These are phyloP conservation scores for Oryza officinalis DNA, from an alignment of 176 grass and related monocot genomes.

Conservation along the genomic window DNA sequence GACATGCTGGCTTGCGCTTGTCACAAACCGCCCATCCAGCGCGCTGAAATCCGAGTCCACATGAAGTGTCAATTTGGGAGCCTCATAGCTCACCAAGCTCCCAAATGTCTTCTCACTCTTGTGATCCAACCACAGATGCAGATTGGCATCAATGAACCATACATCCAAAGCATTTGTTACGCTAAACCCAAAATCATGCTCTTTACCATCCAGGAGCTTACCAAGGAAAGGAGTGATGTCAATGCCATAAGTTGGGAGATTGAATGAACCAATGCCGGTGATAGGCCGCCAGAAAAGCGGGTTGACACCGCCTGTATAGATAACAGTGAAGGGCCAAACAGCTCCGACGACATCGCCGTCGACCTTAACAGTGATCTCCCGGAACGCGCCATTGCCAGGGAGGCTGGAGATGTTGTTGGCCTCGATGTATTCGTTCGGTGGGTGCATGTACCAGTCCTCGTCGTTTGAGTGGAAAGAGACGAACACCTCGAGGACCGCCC, in stretches of 20 bases:
- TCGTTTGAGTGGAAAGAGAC: slow-evolving; percentile 61
- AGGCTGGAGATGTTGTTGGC: slow-evolving; percentile 35
- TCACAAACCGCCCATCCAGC: slow-evolving; percentile 48
- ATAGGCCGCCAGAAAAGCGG: slow-evolving; percentile 67
- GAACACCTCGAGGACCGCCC: slow-evolving; percentile 67
- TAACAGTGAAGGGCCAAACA: slow-evolving; percentile 63
- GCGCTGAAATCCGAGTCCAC: slow-evolving; percentile 34
- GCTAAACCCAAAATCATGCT: slow-evolving; percentile 53
- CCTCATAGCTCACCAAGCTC: slow-evolving; percentile 42
- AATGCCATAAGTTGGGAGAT: slow-evolving; percentile 60
- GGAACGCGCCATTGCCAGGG: slow-evolving; percentile 55
- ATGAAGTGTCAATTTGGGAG: background rate
- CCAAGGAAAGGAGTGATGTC: slow-evolving; percentile 68
- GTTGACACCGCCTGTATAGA: slow-evolving; percentile 60
- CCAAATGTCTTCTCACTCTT: slow-evolving; percentile 42
- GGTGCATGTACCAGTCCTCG: slow-evolving; percentile 66
- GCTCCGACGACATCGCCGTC: slow-evolving; percentile 56
- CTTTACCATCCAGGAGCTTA: slow-evolving; percentile 46
- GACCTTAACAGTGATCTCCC: slow-evolving; percentile 45
- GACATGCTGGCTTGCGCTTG: slow-evolving; percentile 35
- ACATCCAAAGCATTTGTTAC: slow-evolving; percentile 52
- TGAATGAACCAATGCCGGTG: slow-evolving; percentile 52
- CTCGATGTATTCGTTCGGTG: slow-evolving; percentile 48
- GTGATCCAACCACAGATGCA: slow-evolving; percentile 68
- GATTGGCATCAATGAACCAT: slow-evolving; percentile 63